Conservation (phyloP, 345 rosid species). For the Erodium maritimum region DNA sequence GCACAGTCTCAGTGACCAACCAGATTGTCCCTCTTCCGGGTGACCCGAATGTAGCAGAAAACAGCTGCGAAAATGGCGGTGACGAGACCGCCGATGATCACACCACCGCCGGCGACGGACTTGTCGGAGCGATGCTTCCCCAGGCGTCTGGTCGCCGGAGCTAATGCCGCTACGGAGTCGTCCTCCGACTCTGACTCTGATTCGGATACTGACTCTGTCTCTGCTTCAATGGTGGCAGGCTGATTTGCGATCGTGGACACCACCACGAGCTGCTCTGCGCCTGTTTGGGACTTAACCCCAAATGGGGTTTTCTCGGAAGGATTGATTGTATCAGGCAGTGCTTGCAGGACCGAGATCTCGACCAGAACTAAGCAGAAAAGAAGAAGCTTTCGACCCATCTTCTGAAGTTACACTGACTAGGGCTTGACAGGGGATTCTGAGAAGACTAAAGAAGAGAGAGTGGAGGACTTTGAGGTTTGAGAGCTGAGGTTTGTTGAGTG, state of each 20-base stretch:
- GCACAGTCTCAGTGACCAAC: slow-evolving; percentile 8
- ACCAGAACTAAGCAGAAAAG: slow-evolving; percentile 16
- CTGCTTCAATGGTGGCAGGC: slow-evolving; percentile 9
- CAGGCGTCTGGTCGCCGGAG: slow-evolving; percentile 32
- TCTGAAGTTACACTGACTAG: neutral
- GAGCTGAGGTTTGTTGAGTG: neutral
- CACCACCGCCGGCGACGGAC: slow-evolving; percentile 53
- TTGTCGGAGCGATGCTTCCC: slow-evolving; percentile 33
- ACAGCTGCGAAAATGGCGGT: slow-evolving; percentile 53
- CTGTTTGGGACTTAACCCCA: slow-evolving; percentile 6
- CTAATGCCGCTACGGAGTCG: slow-evolving; percentile 17
- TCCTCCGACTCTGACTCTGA: neutral
- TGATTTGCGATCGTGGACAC: slow-evolving; percentile 11
- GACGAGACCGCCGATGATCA: slow-evolving; percentile 52
- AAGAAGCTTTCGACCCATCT: slow-evolving; percentile 7
- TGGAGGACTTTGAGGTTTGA: too few relatives aligned
- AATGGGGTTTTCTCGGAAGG: slow-evolving; percentile 6
- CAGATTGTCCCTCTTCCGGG: slow-evolving; percentile 24
- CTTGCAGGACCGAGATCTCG: slow-evolving; percentile 21
- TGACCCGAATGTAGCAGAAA: slow-evolving; percentile 51
- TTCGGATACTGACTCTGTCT: neutral
- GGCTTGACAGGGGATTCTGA: too few relatives aligned
- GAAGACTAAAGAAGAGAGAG: too few relatives aligned
- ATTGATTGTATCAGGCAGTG: slow-evolving; percentile 14
- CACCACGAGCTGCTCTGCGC: slow-evolving; percentile 1